Conservation (phyloP, 306 rosid genomes). For the Vigna mungo region DNA sequence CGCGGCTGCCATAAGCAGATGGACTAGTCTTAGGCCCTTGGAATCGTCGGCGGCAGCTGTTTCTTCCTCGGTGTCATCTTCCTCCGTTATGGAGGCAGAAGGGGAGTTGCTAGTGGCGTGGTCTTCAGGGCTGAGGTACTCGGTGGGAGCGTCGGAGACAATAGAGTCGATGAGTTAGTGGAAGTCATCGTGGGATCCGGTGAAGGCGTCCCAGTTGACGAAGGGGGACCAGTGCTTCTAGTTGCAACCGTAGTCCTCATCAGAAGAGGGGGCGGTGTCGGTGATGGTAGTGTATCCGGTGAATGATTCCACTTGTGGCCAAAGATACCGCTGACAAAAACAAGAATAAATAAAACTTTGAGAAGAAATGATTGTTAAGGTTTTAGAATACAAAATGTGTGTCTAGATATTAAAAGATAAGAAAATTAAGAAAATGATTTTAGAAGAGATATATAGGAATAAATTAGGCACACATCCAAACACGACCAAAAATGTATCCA, state of each 20-base stretch:
- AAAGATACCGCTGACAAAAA: too few species aligned
- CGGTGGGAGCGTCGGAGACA: slow-evolving; percentile 38
- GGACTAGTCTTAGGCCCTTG: too few species aligned
- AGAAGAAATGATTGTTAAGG: too few species aligned
- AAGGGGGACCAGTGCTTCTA: slow-evolving; percentile 77
- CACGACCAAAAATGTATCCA: too few species aligned
- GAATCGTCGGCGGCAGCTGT: neutral
- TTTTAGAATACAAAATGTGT: too few species aligned
- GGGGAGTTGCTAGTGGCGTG: slow-evolving; percentile 39
- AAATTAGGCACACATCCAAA: too few species aligned
- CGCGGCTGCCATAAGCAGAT: too few species aligned
- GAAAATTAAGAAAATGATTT: too few species aligned
- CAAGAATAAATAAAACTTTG: too few species aligned
- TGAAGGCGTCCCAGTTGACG: slow-evolving; percentile 76
- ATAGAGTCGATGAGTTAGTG: slow-evolving; percentile 70
- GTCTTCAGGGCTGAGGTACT: slow-evolving; percentile 14
- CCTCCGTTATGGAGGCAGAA: slow-evolving; percentile 35
- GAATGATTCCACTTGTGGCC: neutral
- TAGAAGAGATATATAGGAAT: too few species aligned
- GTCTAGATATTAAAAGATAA: too few species aligned
- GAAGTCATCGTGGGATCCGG: slow-evolving; percentile 59
- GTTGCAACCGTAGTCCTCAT: slow-evolving; percentile 42
- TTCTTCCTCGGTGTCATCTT: slow-evolving; percentile 35
- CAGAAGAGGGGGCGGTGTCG: slow-evolving; percentile 46
- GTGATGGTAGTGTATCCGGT: slow-evolving; percentile 50